These are phyloP conservation scores for Diaporthe ampelina DNA, from an alignment of 2,329 filamentous ascomycete species.

Conservation along the genomic window DNA sequence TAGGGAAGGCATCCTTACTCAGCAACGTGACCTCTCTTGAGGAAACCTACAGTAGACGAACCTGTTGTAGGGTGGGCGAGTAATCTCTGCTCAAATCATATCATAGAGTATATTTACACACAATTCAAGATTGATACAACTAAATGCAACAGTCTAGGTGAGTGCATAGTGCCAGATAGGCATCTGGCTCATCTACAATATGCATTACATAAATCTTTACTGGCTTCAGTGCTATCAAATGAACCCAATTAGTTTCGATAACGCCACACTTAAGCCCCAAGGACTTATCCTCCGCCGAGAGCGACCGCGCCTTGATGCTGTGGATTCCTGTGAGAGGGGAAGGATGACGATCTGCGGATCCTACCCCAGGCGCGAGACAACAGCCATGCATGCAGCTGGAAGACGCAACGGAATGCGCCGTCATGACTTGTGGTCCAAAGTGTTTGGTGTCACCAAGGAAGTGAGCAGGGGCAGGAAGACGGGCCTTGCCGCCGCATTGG, in stretches of 20 bases:
- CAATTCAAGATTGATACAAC: neutral
- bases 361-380: neutral
- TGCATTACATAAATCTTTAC: neutral
- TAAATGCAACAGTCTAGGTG: neutral
- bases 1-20: neutral
- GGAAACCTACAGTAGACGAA: neutral
- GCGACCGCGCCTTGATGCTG: neutral
- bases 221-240: no score
- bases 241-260: neutral
- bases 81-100: neutral
- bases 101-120: neutral
- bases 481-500: conserved; percentile 10
- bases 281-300: neutral
- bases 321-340: neutral
- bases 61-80: neutral
- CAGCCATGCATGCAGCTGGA: neutral
- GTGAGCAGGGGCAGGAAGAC: neutral
- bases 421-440: neutral
- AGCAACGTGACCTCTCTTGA: neutral
- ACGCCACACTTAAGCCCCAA: no score
- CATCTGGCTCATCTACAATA: neutral
- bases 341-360: neutral
- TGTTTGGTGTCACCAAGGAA: neutral
- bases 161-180: neutral
- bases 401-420: neutral